These are phyloP conservation scores for Penicillium nordicum DNA, from an alignment of 2,329 filamentous ascomycete species.

Conservation along the genomic window DNA sequence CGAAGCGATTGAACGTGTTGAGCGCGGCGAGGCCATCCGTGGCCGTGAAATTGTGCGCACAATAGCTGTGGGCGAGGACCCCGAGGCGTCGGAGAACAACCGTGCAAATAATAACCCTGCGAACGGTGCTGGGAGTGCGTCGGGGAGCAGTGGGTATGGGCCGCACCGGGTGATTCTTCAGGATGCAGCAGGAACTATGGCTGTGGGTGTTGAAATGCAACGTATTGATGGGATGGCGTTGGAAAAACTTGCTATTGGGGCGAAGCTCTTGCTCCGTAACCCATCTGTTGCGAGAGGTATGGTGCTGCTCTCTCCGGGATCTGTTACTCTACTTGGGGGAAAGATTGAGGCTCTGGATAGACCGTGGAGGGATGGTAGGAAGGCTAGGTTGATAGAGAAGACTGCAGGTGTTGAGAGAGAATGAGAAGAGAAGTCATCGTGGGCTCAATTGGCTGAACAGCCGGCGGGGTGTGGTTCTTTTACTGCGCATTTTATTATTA, in stretches of 20 bases:
- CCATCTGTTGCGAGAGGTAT: conserved; percentile 68
- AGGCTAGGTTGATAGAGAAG: conserved; percentile 64
- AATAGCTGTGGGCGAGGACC: conserved; percentile 52
- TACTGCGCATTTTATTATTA: not conserved
- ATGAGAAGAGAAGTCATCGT: not conserved
- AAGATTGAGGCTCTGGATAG: conserved; percentile 79
- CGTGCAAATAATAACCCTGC: conserved; percentile 10
- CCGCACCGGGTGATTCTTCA: conserved; percentile 81
- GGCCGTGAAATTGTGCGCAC: conserved; percentile 81
- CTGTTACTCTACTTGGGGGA: conserved; percentile 73
- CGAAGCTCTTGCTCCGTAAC: conserved; percentile 71
- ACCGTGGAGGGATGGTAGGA: conserved; percentile 68
- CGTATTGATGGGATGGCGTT: conserved; percentile 64
- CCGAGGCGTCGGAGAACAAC: conserved; percentile 33
- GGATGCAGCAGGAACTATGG: conserved; percentile 67
- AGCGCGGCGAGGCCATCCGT: conserved; percentile 49
- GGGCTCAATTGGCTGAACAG: not conserved
- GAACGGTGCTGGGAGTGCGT: conserved; percentile 9
- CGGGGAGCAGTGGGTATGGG: conserved; percentile 39
- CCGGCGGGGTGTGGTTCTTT: not conserved
- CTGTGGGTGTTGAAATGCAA: conserved; percentile 70
- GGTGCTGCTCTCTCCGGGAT: conserved; percentile 69
- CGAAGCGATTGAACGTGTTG: conserved; percentile 61
- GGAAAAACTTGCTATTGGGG: conserved; percentile 63
- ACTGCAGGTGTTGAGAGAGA: conserved; percentile 41